Evolutionary conservation across 2,329 filamentous ascomycete species (phyloP).

Genomic region (Sodiomyces alkalinus): DNA sequence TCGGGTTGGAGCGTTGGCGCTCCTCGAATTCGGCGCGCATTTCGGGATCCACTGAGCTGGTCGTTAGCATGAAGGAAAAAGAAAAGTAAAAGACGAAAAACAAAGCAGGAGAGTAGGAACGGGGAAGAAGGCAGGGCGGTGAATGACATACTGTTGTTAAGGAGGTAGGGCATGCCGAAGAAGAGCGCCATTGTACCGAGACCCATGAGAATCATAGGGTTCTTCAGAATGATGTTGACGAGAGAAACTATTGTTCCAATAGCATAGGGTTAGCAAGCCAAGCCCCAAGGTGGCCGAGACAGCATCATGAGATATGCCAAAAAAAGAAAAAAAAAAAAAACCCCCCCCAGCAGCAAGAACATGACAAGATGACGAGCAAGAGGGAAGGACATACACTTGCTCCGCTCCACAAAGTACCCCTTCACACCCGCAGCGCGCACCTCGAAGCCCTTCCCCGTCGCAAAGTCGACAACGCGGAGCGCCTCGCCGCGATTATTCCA

Average conservation of each 20-base stretch:
- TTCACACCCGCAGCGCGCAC: slow-evolving; percentile 48
- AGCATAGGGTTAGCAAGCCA: background rate
- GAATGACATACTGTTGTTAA: slow-evolving; percentile 73
- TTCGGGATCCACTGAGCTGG: slow-evolving; percentile 76
- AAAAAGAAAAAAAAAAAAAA: too few species aligned
- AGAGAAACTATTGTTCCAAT: slow-evolving; percentile 45
- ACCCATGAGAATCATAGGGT: slow-evolving; percentile 91
- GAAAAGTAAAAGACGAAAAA: too few species aligned
- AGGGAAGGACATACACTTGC: slow-evolving; percentile 50
- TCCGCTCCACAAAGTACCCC: slow-evolving; percentile 62
- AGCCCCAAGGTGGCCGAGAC: too few species aligned
- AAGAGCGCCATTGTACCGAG: slow-evolving; percentile 70
- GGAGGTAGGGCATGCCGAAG: slow-evolving; percentile 83
- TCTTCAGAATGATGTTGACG: slow-evolving; percentile 64
- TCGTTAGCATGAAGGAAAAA: slow-evolving; percentile 1
- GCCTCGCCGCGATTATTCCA: slow-evolving; percentile 74
- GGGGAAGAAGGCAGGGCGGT: background rate
- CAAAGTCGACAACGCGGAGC: slow-evolving; percentile 13
- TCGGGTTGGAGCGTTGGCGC: slow-evolving; percentile 61
- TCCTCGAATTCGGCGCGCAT: slow-evolving; percentile 85
- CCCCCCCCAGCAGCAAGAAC: too few species aligned
- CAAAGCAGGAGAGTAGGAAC: too few species aligned
- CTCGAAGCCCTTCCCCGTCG: slow-evolving; percentile 33
- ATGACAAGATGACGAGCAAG: background rate
- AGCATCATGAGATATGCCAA: too few species aligned